These are phyloP conservation scores for Ustilago crameri DNA, from an alignment of 1,284 basidiomycete species.

Conservation along the genomic window DNA sequence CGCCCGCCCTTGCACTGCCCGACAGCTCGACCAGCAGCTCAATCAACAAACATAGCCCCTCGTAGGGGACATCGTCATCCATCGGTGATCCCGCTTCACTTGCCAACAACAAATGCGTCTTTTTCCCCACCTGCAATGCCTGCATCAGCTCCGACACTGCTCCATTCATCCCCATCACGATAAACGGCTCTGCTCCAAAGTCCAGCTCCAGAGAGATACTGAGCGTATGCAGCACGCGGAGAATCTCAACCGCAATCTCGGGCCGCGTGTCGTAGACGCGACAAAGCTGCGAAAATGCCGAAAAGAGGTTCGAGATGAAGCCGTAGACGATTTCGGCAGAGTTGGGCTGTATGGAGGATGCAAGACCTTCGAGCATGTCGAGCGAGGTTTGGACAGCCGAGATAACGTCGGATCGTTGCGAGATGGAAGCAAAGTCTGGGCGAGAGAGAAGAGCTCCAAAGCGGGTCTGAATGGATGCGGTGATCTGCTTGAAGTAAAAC, in stretches of 20 bases:
- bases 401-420: constrained; percentile 51
- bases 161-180: constrained; percentile 38
- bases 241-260: constrained; percentile 39
- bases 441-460: constrained; percentile 47
- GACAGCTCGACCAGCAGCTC: constrained; percentile 47
- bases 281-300: constrained; percentile 42
- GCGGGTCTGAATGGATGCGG: constrained; percentile 48
- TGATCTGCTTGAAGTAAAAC: constrained; percentile 54
- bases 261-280: constrained; percentile 43
- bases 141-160: constrained; percentile 38
- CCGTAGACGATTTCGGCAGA: constrained; percentile 50
- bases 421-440: constrained; percentile 37
- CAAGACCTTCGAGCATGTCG: constrained; percentile 59
- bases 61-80: constrained; percentile 57
- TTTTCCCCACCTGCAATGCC: constrained; percentile 36
- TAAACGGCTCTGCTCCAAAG: constrained; percentile 40
- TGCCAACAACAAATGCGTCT: constrained; percentile 32
- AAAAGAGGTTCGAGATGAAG: constrained; percentile 53
- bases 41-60: constrained; percentile 45
- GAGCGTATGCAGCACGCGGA: constrained; percentile 45
- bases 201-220: constrained; percentile 38
- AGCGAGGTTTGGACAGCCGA: constrained; percentile 49
- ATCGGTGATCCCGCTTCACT: constrained; percentile 33
- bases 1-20: constrained; percentile 28
- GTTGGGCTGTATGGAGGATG: constrained; percentile 46